Evolutionary conservation across 495 filamentous ascomycete genomes (phyloP), one percentile per base, ranked within the genome.

Genomic region (Astrothelium subdiscretum): DNA sequence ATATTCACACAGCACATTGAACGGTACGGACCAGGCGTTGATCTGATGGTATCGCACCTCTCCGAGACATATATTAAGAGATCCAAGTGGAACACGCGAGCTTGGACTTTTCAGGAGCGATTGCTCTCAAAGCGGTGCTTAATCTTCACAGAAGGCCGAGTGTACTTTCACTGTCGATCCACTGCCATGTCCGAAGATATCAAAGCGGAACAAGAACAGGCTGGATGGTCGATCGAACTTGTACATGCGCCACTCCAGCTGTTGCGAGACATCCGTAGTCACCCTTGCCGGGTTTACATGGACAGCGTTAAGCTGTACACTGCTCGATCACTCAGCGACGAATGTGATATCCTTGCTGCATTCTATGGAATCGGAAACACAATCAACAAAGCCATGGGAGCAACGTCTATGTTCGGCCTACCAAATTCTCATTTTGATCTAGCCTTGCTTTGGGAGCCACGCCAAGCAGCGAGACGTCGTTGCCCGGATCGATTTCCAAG

Each of bases 341-440:
- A 62, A 20, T 57, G 58, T 10, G 74, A 74, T 61, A 69, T 74
- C 31, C 63, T 76, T 2, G 63, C 66, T 0, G 74, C 72, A 5
- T 76, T 76, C 60, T 59, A 44, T 18, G 73, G 73, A 26, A 62
- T 73, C 15, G 60, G 54, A 0, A 66, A 63, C 27, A 51, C 69
- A 1, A 54, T 75, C 54, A 42, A 61, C 32, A n/a, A 59, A 26
- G 35, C 27, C 31, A 63, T 73, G 58, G 18, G 44, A 4, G 63
- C 63, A 1, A 57, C 60, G 15, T 62, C 66, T 13, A 35, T 73
- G 12, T 73, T 59, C 48, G 72, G 72, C 24, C 62, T 74, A 5
- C 72, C 72, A 0, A 59, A 44, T n/a, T 68, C 66, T n/a, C 70
- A 74, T 51, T 73, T 75, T 32, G 72, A 73, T 42, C 57, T 69